Base-by-base conservation (phyloP, 1,139 yeast species). In the Saccharomycopsis crataegensis region DNA sequence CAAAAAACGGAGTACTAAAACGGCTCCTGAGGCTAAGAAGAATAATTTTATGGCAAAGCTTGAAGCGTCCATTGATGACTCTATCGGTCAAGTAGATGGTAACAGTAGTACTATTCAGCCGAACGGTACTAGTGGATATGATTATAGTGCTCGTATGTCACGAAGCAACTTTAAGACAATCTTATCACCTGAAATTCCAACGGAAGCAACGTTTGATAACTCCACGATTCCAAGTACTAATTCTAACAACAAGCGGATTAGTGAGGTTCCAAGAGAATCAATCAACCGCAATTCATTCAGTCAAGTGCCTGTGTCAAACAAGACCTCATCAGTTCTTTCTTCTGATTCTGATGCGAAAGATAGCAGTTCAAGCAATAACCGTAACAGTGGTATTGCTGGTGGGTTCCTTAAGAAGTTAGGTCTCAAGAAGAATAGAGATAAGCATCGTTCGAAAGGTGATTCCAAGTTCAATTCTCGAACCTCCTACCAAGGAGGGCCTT, bases 61-160 rank as follows among this genome's bases (percentile, higher is more conserved):
- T 34, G 57, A 56, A 43, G 55, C 57, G 8, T 53, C 58, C 6
- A 56, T 56, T 46, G 58, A 56, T 37, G 57, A 56, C 41, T 43
- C 57, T 6, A 42, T 54, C 36, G 51, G 50, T 16, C 42, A 31
- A 8, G 31, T 40, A 45, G 41, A 49, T 33, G 31, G 12, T 6
- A 42, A 43, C 9, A 31, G 33, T 14, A 42, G n/a, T 36, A 33
- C 32, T 14, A 6, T 42, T 8, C 12, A 11, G 8, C 32, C 12
- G 3, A 28, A 9, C 9, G 16, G 28, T 31, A 44, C 16, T 17
- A 42, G 17, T 12, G 16, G 22, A 8, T 32, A 16, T 36, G 47
- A 43, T 22, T 32, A 32, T 9, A 32, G 43, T 9, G 9, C 11
- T 43, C 11, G 52, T 11, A 49, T 49, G 42, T 43, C 47, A 11